Evolutionary conservation across 2,329 filamentous ascomycete species (phyloP).

Genomic region (Gaeumannomyces sp.): DNA sequence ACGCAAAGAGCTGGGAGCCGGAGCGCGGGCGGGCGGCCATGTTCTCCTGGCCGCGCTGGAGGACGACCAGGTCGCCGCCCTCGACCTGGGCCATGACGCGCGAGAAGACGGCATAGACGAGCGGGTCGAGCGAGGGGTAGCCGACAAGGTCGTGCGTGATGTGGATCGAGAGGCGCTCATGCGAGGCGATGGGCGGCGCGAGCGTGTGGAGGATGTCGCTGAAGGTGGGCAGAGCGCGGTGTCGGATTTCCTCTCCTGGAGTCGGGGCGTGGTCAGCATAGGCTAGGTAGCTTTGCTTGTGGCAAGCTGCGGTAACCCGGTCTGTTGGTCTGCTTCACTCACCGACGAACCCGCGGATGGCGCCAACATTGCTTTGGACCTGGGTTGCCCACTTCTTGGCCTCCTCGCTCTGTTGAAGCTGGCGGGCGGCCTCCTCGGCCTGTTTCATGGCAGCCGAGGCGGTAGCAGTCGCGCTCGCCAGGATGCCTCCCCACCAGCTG

Average conservation of each 20-base stretch:
- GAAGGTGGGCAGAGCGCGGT: conserved; percentile 87
- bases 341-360: conserved; percentile 10
- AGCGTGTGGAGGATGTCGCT: conserved; percentile 92
- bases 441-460: conserved; percentile 84
- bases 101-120: conserved; percentile 87
- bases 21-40: background rate
- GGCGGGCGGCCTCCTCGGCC: conserved; percentile 86
- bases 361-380: conserved; percentile 64
- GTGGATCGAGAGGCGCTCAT: conserved; percentile 95
- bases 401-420: conserved; percentile 94
- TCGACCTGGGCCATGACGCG: conserved; percentile 99
- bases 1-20: background rate
- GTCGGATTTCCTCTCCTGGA: conserved; percentile 79
- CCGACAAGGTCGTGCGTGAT: conserved; percentile 93
- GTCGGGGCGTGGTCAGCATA: background rate
- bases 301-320: too few relatives aligned
- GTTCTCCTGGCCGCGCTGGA: conserved; percentile 81
- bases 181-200: conserved; percentile 90
- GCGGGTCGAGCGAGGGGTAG: conserved; percentile 88
- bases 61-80: conserved; percentile 87
- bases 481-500: conserved; percentile 83
- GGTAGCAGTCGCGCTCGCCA: conserved; percentile 59
- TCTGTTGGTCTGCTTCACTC: background rate
- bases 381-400: conserved; percentile 95
- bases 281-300: background rate